phyloP scores from a whole-genome alignment of 1,284 basidiomycete genomes.

The Anthracocystis walkeri region DNA sequence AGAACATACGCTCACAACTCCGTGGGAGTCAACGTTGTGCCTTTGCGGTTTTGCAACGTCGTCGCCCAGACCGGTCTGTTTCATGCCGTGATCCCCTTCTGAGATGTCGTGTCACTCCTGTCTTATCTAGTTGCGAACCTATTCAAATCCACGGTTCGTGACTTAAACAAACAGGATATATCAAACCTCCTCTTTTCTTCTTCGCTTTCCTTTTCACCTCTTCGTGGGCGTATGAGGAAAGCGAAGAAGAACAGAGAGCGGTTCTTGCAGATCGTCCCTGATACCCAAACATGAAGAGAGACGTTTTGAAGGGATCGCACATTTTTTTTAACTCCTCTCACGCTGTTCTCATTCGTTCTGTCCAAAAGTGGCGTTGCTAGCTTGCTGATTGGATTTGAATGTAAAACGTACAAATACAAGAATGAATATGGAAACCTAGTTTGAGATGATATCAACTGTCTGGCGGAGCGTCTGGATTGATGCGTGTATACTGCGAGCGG shows the following conservation, averaged over 20 bases:
- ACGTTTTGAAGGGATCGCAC: constrained; percentile 64
- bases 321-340: constrained; percentile 15
- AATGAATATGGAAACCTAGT: background rate
- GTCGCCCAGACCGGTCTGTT: background rate
- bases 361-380: background rate
- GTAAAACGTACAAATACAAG: constrained; percentile 23
- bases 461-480: constrained; percentile 22
- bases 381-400: background rate
- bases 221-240: background rate
- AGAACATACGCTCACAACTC: constrained; percentile 35
- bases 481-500: constrained; percentile 26
- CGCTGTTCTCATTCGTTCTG: background rate
- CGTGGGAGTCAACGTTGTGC: background rate
- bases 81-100: background rate
- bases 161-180: constrained; percentile 64
- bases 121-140: constrained; percentile 51
- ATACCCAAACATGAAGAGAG: constrained; percentile 28
- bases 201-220: background rate
- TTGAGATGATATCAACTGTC: constrained; percentile 4
- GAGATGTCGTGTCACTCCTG: constrained; percentile 21
- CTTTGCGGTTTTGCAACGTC: background rate
- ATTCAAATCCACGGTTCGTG: constrained; percentile 32
- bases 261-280: constrained; percentile 62
- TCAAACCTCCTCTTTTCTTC: constrained; percentile 5
- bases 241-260: background rate